phyloP scores from a whole-genome alignment of 208 protist genomes.

The Angomonas ambiguus region DNA sequence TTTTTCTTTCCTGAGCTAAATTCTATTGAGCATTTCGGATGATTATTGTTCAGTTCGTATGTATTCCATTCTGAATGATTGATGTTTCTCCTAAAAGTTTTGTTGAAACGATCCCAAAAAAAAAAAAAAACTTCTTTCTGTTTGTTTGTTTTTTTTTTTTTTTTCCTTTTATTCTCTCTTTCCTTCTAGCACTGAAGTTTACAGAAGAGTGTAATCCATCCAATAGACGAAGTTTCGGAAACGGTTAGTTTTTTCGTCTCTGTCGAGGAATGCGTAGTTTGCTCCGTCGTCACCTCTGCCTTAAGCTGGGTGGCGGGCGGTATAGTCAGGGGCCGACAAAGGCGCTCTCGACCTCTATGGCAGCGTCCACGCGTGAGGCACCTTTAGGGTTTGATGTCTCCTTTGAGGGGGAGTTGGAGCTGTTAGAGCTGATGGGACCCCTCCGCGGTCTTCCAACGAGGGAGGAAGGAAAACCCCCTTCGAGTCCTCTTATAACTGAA shows the following conservation, averaged over 20 bases:
- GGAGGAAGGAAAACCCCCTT: no score
- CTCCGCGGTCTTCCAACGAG: not conserved
- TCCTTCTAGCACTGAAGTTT: not conserved
- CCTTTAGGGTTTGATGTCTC: not conserved
- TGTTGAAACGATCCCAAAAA: not conserved
- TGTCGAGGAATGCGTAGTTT: no score
- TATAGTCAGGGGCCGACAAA: not conserved
- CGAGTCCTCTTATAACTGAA: no score
- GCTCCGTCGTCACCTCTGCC: no score
- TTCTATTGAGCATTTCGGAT: not conserved
- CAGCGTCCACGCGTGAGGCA: not conserved
- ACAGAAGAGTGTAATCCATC: no score
- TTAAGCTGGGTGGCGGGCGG: no score
- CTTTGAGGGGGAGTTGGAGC: slow-evolving; percentile 9
- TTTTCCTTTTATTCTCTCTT: not conserved
- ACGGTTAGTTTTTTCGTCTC: no score
- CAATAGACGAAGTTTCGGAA: no score
- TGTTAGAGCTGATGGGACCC: slow-evolving; percentile 3
- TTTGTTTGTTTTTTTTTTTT: slow-evolving; percentile 1
- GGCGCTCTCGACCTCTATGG: not conserved
- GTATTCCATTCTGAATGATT: not conserved
- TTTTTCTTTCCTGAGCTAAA: not conserved
- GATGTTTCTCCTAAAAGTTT: not conserved
- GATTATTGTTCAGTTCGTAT: not conserved
- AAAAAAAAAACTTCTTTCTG: not conserved